phyloP scores from a whole-genome alignment of 805 yeast species.

The Zygoascus bituminiphila region DNA sequence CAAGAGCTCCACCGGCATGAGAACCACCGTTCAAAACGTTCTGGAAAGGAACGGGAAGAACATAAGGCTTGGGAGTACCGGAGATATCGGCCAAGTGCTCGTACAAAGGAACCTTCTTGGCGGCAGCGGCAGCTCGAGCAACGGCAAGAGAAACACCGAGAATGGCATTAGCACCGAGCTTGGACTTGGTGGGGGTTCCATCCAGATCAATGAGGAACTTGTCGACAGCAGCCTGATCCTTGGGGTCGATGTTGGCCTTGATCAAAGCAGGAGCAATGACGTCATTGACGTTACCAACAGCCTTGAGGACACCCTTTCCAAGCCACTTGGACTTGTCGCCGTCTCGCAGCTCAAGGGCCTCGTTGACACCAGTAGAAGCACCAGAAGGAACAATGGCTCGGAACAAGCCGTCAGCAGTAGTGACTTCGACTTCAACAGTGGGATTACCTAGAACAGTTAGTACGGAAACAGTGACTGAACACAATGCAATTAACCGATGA shows the following conservation, averaged over 20 bases:
- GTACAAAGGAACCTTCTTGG: constrained; percentile 88
- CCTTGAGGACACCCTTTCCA: constrained; percentile 98
- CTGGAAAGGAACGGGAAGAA: constrained; percentile 97
- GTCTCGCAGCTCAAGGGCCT: constrained; percentile 97
- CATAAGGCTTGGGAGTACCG: constrained; percentile 72
- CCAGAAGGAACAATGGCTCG: constrained; percentile 99
- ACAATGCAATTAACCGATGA: too few species aligned
- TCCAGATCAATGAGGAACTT: constrained; percentile 78
- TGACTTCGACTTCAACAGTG: constrained; percentile 95
- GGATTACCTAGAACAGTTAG: constrained; percentile 52
- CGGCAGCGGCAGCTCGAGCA: constrained; percentile 98
- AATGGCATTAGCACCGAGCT: constrained; percentile 97
- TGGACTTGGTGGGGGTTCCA: constrained; percentile 96
- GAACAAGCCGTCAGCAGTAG: constrained; percentile 89
- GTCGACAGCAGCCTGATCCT: constrained; percentile 80
- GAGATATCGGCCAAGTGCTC: constrained; percentile 79
- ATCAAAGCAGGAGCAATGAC: constrained; percentile 91
- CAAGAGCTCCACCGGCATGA: constrained; percentile 99
- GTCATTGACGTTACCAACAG: constrained; percentile 92
- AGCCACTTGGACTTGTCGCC: constrained; percentile 96
- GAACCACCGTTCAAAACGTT: constrained; percentile 99
- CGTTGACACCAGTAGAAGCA: constrained; percentile 98
- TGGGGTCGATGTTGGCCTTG: constrained; percentile 72
- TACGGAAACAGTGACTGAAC: too few species aligned
- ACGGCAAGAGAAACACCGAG: constrained; percentile 96